Evolutionary conservation across 495 filamentous ascomycete species (phyloP), one percentile per base, ranked within the genome.

Genomic region (Neurospora tetrasperma): DNA sequence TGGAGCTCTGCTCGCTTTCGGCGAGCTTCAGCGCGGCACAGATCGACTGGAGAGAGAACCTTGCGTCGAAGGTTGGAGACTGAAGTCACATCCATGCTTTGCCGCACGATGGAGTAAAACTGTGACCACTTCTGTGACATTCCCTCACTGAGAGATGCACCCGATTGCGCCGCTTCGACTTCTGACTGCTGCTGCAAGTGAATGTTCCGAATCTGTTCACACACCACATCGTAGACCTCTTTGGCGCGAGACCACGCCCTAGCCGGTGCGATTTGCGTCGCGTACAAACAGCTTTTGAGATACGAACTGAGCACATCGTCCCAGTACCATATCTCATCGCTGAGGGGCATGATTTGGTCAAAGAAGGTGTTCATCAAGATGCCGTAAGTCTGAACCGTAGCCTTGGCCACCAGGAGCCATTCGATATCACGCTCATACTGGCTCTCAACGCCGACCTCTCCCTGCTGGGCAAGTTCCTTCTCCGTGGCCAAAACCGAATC

Each of bases 271-370:
- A 90, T 96, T 78, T 99, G 96, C 9, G 96, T 80, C 0, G 90
- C 89, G 79, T 97, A 97, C 2, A 97, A 74, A 27, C 88, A 89
- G 70, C 90, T 92, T 75, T 89, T 89, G 71, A 88, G 84, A 44
- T 90, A 87, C 14, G 92, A 94, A 1, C 88, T 86, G 54, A 96
- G 81, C 2, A 97, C 86, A 71, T 94, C 89, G 73, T 97, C 92
- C 96, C 96, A 99, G 78, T 98, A 98, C 82, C 89, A 91, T 44
- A 96, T 90, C 77, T 98, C 93, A 54, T 96, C 90, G 71, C 88
- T 89, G 10, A 99, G 76, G 0, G 89, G 88, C n/a, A 96, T 88
- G 18, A 92, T 93, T 74, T 94, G 90, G 40, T 94, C 89, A 6
- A 97, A 82, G 2, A 98, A 83, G 0, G 86, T 87, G 74, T 89